Conservation (phyloP, 2,329 filamentous ascomycete species). For the Exophiala oligosperma region DNA sequence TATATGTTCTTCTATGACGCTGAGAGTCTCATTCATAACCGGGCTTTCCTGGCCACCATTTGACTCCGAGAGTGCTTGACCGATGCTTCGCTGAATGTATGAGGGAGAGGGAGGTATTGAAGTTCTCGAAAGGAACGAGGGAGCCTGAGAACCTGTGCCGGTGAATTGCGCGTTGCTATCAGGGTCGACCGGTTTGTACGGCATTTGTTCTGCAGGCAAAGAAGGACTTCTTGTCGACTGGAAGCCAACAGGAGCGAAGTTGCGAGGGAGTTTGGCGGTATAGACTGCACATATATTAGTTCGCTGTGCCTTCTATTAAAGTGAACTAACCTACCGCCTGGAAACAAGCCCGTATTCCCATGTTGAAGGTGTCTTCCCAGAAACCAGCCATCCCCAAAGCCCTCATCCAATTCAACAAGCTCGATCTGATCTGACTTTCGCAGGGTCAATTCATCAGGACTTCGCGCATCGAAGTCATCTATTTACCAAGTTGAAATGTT, state of each 20-base stretch:
- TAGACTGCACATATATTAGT: conserved; percentile 24
- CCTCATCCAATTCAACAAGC: conserved; percentile 64
- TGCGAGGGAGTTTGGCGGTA: conserved; percentile 27
- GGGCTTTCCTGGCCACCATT: conserved; percentile 62
- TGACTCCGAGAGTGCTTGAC: conserved; percentile 51
- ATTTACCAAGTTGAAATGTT: conserved; percentile 6
- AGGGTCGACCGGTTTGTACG: no score
- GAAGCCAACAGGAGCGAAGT: conserved; percentile 18
- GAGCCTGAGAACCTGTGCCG: conserved; percentile 25
- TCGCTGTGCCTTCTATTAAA: not conserved
- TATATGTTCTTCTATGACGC: conserved; percentile 96
- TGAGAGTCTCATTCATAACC: conserved; percentile 90
- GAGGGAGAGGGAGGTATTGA: conserved; percentile 38
- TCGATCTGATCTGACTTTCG: conserved; percentile 70
- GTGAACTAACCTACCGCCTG: conserved; percentile 40
- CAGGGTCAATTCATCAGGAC: conserved; percentile 88
- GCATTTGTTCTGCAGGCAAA: no score
- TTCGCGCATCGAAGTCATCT: conserved; percentile 93
- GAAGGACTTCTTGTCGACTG: not conserved
- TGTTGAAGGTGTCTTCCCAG: conserved; percentile 51
- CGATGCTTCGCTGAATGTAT: conserved; percentile 44
- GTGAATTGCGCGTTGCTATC: conserved; percentile 18
- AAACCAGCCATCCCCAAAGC: conserved; percentile 68
- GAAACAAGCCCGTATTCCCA: conserved; percentile 48
- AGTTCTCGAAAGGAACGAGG: conserved; percentile 33